phyloP scores from a whole-genome alignment of 2,329 filamentous ascomycete species.

The Shiraia sp. region DNA sequence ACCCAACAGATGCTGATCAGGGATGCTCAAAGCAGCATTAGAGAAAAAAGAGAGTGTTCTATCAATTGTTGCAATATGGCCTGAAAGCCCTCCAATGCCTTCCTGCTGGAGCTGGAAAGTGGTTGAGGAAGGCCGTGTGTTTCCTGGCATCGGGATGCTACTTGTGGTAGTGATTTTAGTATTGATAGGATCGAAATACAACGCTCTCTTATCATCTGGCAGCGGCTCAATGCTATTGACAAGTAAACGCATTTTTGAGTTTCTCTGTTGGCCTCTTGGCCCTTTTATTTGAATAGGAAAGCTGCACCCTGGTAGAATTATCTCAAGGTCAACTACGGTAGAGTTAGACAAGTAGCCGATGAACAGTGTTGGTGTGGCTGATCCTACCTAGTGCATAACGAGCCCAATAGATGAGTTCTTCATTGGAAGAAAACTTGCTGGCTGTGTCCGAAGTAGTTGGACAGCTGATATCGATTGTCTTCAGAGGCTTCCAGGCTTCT shows the following conservation, averaged over 20 bases:
- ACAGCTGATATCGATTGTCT: conserved; percentile 32
- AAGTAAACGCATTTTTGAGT: conserved; percentile 58
- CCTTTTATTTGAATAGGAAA: conserved; percentile 61
- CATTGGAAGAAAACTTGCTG: conserved; percentile 25
- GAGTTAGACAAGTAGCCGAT: conserved; percentile 10
- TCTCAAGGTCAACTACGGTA: conserved; percentile 63
- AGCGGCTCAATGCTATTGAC: conserved; percentile 58
- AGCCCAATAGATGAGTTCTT: conserved; percentile 37
- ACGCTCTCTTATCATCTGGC: conserved; percentile 25
- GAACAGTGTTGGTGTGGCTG: not conserved
- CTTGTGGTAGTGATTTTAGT: conserved; percentile 27
- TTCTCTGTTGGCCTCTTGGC: conserved; percentile 58
- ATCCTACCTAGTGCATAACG: conserved; percentile 37
- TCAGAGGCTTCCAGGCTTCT: conserved; percentile 31
- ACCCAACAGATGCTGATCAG: conserved; percentile 36
- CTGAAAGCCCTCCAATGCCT: conserved; percentile 69
- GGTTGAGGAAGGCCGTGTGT: conserved; percentile 11
- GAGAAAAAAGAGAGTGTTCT: conserved; percentile 56
- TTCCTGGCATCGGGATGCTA: conserved; percentile 7
- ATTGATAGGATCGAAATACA: conserved; percentile 35
- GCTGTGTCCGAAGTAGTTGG: conserved; percentile 20
- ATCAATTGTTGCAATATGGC: conserved; percentile 69
- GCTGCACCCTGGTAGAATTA: conserved; percentile 69
- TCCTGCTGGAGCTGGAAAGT: conserved; percentile 42
- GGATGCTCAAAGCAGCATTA: conserved; percentile 12